Percentiles rank a stretch among this genome's conserved stretches.
These are phyloP conservation scores for Melanopsichium pennsylvanicum DNA, from an alignment of 1,284 basidiomycete genomes.

Conservation along the genomic window DNA sequence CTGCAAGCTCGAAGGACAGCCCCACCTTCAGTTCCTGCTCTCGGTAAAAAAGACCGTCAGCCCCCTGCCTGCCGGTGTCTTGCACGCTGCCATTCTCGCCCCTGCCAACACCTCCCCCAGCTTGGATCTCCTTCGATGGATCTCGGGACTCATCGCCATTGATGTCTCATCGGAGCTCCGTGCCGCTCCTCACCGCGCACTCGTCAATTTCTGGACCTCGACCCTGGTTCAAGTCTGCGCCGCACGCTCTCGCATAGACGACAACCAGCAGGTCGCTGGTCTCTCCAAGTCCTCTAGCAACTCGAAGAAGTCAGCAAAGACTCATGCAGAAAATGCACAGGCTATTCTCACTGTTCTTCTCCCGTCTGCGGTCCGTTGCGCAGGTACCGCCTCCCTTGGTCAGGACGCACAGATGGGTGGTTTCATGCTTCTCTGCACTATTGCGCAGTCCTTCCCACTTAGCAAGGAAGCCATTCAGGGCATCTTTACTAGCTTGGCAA, in stretches of 20 bases:
- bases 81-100: conserved; percentile 57
- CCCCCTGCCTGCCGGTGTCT: conserved; percentile 54
- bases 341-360: conserved; percentile 63
- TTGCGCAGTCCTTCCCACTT: conserved; percentile 53
- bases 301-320: conserved; percentile 38
- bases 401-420: conserved; percentile 53
- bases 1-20: conserved; percentile 69
- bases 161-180: conserved; percentile 69
- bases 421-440: conserved; percentile 57
- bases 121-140: conserved; percentile 73
- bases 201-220: conserved; percentile 85
- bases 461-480: conserved; percentile 52
- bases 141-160: conserved; percentile 72
- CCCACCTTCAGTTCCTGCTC: conserved; percentile 52
- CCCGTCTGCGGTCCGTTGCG: conserved; percentile 59
- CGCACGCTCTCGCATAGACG: conserved; percentile 36
- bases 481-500: conserved; percentile 40
- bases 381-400: conserved; percentile 29
- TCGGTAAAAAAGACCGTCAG: conserved; percentile 54
- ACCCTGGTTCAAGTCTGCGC: conserved; percentile 77
- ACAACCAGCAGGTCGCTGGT: conserved; percentile 67
- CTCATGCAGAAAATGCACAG: conserved; percentile 50
- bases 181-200: conserved; percentile 73
- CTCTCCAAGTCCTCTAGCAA: conserved; percentile 42
- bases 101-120: conserved; percentile 67